A percentile compares a stretch with the other conserved stretches of the same genome.
Conservation (phyloP, 2,329 filamentous ascomycete genomes). For the Thermoascus crustaceus region DNA sequence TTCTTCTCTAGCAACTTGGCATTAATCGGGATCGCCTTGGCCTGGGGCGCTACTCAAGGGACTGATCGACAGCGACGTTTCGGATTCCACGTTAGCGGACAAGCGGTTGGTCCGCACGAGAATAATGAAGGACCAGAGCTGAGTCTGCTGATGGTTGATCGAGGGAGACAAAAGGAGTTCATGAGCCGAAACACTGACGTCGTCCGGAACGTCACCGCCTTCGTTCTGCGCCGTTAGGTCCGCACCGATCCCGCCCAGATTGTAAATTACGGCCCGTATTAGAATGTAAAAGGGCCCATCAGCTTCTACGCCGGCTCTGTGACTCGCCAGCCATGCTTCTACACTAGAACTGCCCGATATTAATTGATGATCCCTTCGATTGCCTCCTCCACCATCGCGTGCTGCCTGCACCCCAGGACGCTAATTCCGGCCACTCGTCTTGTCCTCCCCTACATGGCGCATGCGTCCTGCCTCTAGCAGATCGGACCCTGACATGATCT, state of each 20-base stretch:
- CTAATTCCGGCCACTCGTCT: conserved; percentile 3
- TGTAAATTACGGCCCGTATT: conserved; percentile 17
- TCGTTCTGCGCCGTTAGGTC: background rate
- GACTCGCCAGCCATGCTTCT: conserved; percentile 1
- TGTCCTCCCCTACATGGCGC: conserved; percentile 6
- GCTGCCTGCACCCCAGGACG: background rate
- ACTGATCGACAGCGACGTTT: conserved; percentile 1
- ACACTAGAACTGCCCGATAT: background rate
- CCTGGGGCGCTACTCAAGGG: background rate
- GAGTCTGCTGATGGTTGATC: too few relatives aligned
- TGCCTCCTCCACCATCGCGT: conserved; percentile 1
- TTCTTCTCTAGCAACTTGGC: too few relatives aligned
- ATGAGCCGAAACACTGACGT: too few relatives aligned
- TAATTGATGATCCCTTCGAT: conserved; percentile 1
- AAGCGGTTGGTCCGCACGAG: too few relatives aligned
- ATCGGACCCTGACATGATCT: background rate
- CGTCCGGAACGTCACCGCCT: too few relatives aligned
- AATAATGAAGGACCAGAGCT: too few relatives aligned
- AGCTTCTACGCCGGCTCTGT: conserved; percentile 1
- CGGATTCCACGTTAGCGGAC: background rate
- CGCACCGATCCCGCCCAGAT: background rate
- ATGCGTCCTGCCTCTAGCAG: conserved; percentile 4
- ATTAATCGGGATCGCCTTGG: too few relatives aligned
- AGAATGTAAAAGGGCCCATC: conserved; percentile 8
- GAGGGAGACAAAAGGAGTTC: too few relatives aligned